phyloP scores from a whole-genome alignment of 352 stramenopile genomes.

The Pythium graminicola region DNA sequence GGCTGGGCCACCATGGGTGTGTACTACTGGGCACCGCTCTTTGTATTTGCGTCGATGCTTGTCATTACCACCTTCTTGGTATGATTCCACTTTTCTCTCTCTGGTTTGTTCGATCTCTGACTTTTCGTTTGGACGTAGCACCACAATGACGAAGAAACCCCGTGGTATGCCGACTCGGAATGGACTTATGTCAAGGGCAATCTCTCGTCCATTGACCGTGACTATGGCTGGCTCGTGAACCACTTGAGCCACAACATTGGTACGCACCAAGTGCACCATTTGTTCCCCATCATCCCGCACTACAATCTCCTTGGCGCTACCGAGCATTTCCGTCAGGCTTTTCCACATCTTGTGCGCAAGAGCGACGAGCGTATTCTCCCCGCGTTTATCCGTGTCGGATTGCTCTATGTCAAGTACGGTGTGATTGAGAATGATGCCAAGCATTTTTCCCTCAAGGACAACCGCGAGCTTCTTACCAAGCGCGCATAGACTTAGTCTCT shows the following conservation, averaged over 20 bases:
- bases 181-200: slow-evolving; percentile 85
- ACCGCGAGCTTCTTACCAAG: slow-evolving; percentile 19
- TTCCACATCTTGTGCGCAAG: slow-evolving; percentile 67
- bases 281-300: slow-evolving; percentile 84
- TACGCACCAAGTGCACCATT: slow-evolving; percentile 81
- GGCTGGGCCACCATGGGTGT: slow-evolving; percentile 41
- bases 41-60: slow-evolving; percentile 72
- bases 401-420: slow-evolving; percentile 66
- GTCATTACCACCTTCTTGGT: slow-evolving; percentile 80
- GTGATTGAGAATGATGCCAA: slow-evolving; percentile 57
- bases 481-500: slow-evolving; percentile 12
- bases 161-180: slow-evolving; percentile 76
- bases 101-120: background rate
- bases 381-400: slow-evolving; percentile 52
- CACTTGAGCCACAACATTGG: slow-evolving; percentile 85
- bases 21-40: slow-evolving; percentile 75
- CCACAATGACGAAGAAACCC: slow-evolving; percentile 78
- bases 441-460: slow-evolving; percentile 65
- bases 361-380: slow-evolving; percentile 60
- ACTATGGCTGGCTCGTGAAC: slow-evolving; percentile 71
- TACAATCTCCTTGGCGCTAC: slow-evolving; percentile 73
- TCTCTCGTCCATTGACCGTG: slow-evolving; percentile 72
- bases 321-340: slow-evolving; percentile 51
- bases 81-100: slow-evolving; percentile 3
- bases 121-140: slow-evolving; percentile 26